phyloP scores from a whole-genome alignment of 257 asterid genomes.

The Linderniella brevidens region DNA sequence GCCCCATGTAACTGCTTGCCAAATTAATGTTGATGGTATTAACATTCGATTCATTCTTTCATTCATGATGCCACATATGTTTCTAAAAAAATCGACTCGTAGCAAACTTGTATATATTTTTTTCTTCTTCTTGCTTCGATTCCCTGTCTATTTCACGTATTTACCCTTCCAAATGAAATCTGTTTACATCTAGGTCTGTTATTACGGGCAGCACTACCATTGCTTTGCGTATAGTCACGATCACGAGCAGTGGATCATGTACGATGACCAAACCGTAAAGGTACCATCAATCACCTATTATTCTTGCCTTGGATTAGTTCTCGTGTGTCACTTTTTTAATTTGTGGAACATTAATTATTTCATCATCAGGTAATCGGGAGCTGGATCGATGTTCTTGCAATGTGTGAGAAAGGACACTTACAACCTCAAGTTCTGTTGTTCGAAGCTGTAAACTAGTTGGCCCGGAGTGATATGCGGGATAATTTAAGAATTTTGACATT shows the following conservation, averaged over 20 bases:
- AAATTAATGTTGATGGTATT: too few species aligned
- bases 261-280: constrained; percentile 91
- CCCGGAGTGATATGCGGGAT: too few species aligned
- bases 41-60: too few species aligned
- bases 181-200: constrained; percentile 26
- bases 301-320: constrained; percentile 2
- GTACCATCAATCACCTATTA: constrained; percentile 16
- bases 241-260: constrained; percentile 77
- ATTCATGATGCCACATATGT: background rate
- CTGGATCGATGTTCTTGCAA: constrained; percentile 75
- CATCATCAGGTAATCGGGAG: constrained; percentile 50
- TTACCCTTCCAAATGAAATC: background rate
- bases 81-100: background rate
- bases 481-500: too few species aligned
- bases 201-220: constrained; percentile 93
- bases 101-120: too few species aligned
- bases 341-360: constrained; percentile 4
- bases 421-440: constrained; percentile 91
- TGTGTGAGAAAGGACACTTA: constrained; percentile 85
- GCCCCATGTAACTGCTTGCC: too few species aligned
- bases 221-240: constrained; percentile 76
- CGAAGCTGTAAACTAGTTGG: constrained; percentile 30
- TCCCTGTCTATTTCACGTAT: background rate
- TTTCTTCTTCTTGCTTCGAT: too few species aligned
- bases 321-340: background rate